Base-by-base conservation (phyloP, 2,329 filamentous ascomycete genomes). In the Arthrobotrys musiformis region DNA sequence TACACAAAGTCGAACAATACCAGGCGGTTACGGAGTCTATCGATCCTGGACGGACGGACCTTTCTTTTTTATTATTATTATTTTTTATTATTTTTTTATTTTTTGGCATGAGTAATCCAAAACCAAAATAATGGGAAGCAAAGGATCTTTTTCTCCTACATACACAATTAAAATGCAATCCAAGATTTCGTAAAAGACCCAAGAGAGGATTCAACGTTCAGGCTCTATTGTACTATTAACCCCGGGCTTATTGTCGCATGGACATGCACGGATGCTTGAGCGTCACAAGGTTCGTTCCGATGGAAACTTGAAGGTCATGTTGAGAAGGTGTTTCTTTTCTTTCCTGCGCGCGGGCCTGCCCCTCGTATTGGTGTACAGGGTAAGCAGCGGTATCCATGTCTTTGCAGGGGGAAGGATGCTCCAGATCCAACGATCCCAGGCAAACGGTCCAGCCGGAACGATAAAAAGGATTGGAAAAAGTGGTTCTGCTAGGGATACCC, bases 201-300 rank as follows among this genome's bases (percentile, higher is more conserved):
- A 40, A 13, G 13, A 17, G 22, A 58, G 26, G n/a, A 42, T 8
- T 5, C 8, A 24, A 30, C 26, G 50, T 75, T 62, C 54, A 54
- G 54, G 54, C 63, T 40, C 48, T 60, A 52, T 48, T 56, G 48
- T 15, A 11, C 9, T 35, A n/a, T n/a, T n/a, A n/a, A n/a, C n/a
- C 50, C 70, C 52, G 28, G 62, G 56, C 46, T 8, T 33, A 11
- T 46, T 54, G 73, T 77, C 61, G 73, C 73, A 70, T 70, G 66
- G 73, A 70, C 73, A 70, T 67, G 73, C 73, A 77, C 66, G 60
- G 73, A 77, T 70, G 73, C 73, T 66, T 60, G 60, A 66, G 66
- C 66, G 66, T 77, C 73, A 77, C 66, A 70, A 70, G 66, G 66
- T 77, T 73, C 54, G 50, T 50, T 66, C 54, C 37, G 52, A 30